phyloP scores from a whole-genome alignment of 2,329 filamentous ascomycete genomes.

The Trichophyton benhamiae region DNA sequence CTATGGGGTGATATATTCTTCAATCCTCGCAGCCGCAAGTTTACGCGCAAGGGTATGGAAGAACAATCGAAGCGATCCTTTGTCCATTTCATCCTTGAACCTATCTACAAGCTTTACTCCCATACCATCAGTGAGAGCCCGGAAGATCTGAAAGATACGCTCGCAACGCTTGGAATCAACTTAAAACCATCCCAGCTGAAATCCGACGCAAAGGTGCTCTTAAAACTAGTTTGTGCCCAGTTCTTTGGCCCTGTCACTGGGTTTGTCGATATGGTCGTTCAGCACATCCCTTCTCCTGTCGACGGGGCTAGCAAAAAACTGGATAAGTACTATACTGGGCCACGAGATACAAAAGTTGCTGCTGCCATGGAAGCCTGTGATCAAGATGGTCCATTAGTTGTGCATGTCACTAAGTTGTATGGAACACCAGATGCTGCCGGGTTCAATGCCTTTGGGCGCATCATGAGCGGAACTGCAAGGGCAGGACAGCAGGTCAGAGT shows the following conservation, averaged over 20 bases:
- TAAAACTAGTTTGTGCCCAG: conserved; percentile 82
- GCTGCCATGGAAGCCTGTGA: conserved; percentile 70
- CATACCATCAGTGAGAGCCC: conserved; percentile 88
- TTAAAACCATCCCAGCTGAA: conserved; percentile 90
- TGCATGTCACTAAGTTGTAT: conserved; percentile 89
- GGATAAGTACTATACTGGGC: conserved; percentile 83
- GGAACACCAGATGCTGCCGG: conserved; percentile 79
- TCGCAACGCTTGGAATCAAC: conserved; percentile 66
- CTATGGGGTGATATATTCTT: conserved; percentile 97
- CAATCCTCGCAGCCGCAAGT: conserved; percentile 80
- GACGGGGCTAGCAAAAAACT: conserved; percentile 65
- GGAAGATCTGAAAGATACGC: conserved; percentile 65
- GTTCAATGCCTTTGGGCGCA: conserved; percentile 80
- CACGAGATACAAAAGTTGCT: conserved; percentile 68
- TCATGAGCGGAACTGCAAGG: conserved; percentile 80
- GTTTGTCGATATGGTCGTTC: conserved; percentile 89
- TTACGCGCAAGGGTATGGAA: conserved; percentile 76
- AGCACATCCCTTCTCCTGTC: conserved; percentile 76
- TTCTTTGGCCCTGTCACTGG: conserved; percentile 86
- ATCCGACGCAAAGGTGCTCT: conserved; percentile 73
- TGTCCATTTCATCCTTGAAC: conserved; percentile 87
- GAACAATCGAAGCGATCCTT: conserved; percentile 74
- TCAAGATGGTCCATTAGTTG: conserved; percentile 78
- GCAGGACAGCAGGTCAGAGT: conserved; percentile 77
- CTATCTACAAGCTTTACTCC: conserved; percentile 94